phyloP scores from a whole-genome alignment of 371 early-diverging fungal species.

The Actinomucor elegans region DNA sequence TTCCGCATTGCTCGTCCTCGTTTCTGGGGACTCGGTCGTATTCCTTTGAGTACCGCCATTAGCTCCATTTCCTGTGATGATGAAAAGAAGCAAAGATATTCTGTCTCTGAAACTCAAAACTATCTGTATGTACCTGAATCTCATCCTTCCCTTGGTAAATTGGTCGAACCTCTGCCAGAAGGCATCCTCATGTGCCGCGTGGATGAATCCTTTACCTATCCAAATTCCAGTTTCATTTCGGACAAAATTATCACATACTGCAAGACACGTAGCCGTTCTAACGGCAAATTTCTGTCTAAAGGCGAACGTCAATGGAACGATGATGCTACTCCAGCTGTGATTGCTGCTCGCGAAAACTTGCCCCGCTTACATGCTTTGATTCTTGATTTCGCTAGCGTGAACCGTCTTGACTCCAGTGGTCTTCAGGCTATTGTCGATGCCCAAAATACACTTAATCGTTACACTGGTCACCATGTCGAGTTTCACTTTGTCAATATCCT shows the following conservation, averaged over 20 bases:
- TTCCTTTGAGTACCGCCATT: constrained; percentile 21
- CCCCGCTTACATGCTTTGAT: constrained; percentile 61
- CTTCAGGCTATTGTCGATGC: constrained; percentile 61
- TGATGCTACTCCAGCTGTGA: constrained; percentile 20
- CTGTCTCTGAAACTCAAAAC: constrained; percentile 15
- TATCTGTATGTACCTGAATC: constrained; percentile 42
- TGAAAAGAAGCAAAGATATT: neutral
- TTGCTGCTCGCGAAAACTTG: constrained; percentile 21
- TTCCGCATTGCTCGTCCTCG: constrained; percentile 73
- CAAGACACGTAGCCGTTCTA: constrained; percentile 30
- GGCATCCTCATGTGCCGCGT: constrained; percentile 62
- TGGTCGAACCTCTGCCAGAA: constrained; percentile 43
- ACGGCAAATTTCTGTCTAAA: constrained; percentile 16
- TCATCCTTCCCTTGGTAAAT: constrained; percentile 37
- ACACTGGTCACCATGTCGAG: constrained; percentile 52
- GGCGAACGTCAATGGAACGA: constrained; percentile 55
- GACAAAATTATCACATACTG: constrained; percentile 44
- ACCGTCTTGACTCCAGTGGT: constrained; percentile 64
- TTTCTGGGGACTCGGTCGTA: constrained; percentile 43
- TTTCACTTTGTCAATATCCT: constrained; percentile 52
- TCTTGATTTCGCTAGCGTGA: constrained; percentile 66
- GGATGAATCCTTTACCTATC: constrained; percentile 68
- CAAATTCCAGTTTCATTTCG: constrained; percentile 59
- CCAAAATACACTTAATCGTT: constrained; percentile 48
- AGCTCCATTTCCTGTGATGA: constrained; percentile 4